These are phyloP conservation scores for Aureobasidium zeae DNA, from an alignment of 2,329 filamentous ascomycete species.

Conservation along the genomic window DNA sequence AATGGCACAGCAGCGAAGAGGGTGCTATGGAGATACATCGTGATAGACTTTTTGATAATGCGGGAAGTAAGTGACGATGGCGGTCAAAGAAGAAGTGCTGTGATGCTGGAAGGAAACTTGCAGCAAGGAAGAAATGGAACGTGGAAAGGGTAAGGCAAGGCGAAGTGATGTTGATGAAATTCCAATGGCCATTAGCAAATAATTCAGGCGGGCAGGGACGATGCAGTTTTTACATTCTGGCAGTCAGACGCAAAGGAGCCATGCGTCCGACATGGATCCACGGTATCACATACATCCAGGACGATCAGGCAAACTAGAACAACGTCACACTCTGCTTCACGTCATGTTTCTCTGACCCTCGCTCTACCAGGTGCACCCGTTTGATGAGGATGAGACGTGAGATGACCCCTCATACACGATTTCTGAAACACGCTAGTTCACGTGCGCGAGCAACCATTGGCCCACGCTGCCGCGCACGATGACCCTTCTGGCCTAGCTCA, in stretches of 20 bases:
- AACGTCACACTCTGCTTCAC: slow-evolving; percentile 9
- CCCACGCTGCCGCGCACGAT: too few species aligned
- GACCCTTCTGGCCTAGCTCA: too few species aligned
- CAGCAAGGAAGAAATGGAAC: background rate
- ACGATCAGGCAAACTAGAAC: background rate
- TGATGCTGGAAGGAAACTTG: slow-evolving; percentile 5
- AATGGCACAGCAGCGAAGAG: slow-evolving; percentile 17
- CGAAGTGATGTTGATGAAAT: background rate
- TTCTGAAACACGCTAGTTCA: slow-evolving; percentile 7
- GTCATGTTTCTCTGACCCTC: slow-evolving; percentile 5
- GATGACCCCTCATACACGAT: slow-evolving; percentile 8
- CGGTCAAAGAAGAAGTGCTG: slow-evolving; percentile 1
- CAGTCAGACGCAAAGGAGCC: background rate
- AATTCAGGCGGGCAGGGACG: background rate
- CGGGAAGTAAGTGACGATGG: background rate
- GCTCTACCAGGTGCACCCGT: slow-evolving; percentile 2
- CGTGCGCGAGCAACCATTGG: too few species aligned
- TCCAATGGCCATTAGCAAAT: background rate
- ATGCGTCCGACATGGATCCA: too few species aligned
- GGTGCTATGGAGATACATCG: background rate
- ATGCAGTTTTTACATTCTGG: background rate
- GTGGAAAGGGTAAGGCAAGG: slow-evolving; percentile 9
- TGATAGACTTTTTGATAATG: background rate
- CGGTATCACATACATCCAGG: slow-evolving; percentile 3
- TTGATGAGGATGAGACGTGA: slow-evolving; percentile 15